phyloP scores from a whole-genome alignment of 2,329 filamentous ascomycete species.

The Tolypocladium tropicale region DNA sequence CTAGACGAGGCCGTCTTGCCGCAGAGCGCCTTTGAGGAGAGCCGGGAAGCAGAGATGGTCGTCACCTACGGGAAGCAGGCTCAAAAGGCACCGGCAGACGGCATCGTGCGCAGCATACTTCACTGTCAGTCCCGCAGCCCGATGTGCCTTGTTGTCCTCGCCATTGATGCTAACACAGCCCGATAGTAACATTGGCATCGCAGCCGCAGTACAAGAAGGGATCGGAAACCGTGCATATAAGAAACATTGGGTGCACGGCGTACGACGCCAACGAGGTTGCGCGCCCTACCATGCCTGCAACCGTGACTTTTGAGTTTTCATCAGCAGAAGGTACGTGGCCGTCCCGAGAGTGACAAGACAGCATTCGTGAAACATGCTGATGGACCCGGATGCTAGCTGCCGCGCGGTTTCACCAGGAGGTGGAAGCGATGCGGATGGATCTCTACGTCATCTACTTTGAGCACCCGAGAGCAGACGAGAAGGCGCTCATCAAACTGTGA shows the following conservation, averaged over 20 bases:
- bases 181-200: neutral
- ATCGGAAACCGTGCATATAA: neutral
- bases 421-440: slow-evolving; percentile 3
- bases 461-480: neutral
- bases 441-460: slow-evolving; percentile 2
- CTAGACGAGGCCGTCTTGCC: neutral
- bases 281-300: neutral
- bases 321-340: neutral
- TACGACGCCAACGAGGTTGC: neutral
- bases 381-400: neutral
- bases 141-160: neutral
- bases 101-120: neutral
- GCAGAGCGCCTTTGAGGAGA: neutral
- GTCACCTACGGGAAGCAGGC: neutral
- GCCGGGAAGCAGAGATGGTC: neutral
- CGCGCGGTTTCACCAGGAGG: neutral
- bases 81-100: neutral
- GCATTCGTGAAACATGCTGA: neutral
- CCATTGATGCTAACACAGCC: neutral
- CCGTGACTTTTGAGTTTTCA: neutral
- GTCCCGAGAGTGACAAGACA: neutral
- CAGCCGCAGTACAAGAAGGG: neutral
- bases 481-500: slow-evolving; percentile 1
- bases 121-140: neutral
- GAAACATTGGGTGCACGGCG: neutral